Percentiles rank a stretch among this genome's conserved stretches.
phyloP scores from a whole-genome alignment of 2,329 filamentous ascomycete species.

The Aulographum hederae region DNA sequence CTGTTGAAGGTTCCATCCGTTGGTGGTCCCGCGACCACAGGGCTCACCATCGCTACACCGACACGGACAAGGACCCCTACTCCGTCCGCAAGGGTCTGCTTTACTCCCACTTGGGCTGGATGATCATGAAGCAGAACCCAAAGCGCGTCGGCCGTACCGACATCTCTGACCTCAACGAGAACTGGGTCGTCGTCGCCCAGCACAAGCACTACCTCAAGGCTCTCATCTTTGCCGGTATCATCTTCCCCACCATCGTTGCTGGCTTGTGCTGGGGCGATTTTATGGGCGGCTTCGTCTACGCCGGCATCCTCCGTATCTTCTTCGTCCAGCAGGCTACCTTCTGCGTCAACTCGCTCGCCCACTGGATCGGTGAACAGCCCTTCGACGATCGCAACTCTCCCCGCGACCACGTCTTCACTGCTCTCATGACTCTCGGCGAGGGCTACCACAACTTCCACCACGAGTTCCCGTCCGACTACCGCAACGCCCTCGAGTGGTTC shows the following conservation, averaged over 20 bases:
- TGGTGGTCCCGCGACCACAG: slow-evolving; percentile 31
- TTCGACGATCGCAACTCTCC: slow-evolving; percentile 26
- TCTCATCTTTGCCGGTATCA: slow-evolving; percentile 27
- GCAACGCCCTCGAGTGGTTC: slow-evolving; percentile 19
- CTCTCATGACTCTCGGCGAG: slow-evolving; percentile 23
- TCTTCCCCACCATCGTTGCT: slow-evolving; percentile 29
- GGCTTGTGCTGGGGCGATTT: slow-evolving; percentile 31
- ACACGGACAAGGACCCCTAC: slow-evolving; percentile 34
- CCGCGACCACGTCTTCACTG: slow-evolving; percentile 23
- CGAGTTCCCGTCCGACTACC: slow-evolving; percentile 25
- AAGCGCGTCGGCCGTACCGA: slow-evolving; percentile 32
- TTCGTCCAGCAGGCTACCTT: slow-evolving; percentile 35
- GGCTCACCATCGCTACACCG: slow-evolving; percentile 33
- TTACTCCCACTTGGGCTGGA: slow-evolving; percentile 33
- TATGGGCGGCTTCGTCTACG: slow-evolving; percentile 31
- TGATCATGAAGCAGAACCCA: slow-evolving; percentile 34
- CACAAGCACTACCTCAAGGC: slow-evolving; percentile 30
- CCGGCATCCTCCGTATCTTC: slow-evolving; percentile 32
- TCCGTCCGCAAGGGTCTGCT: slow-evolving; percentile 31
- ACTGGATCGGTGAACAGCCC: slow-evolving; percentile 31
- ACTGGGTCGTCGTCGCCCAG: slow-evolving; percentile 30
- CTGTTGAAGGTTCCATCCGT: slow-evolving; percentile 30
- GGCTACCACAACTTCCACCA: slow-evolving; percentile 28
- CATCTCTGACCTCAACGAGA: slow-evolving; percentile 32
- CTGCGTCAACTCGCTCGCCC: slow-evolving; percentile 35